Evolutionary conservation across 169 alveolate genomes (phyloP).

Genomic region (Perkinsus olseni): DNA sequence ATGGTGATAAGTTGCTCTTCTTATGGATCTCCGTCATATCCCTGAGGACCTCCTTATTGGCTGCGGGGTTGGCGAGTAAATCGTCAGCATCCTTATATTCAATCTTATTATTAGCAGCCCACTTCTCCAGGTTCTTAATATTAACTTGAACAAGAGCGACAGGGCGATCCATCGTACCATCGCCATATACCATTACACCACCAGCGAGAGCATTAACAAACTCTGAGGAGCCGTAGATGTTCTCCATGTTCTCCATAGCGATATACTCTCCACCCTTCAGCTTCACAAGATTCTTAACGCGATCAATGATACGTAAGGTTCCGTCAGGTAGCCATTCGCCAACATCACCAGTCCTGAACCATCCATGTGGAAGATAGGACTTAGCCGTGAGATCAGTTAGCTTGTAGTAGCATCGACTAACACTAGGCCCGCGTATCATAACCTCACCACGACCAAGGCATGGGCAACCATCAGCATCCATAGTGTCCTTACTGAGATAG

Average conservation of each 20-base stretch:
- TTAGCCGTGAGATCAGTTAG: constrained; percentile 54
- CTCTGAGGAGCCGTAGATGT: not conserved
- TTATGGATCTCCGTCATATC: not conserved
- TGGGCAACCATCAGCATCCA: constrained; percentile 52
- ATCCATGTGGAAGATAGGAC: constrained; percentile 49
- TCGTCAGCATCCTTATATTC: not conserved
- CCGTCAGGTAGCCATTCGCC: constrained; percentile 48
- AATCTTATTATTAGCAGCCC: not conserved
- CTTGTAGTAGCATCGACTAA: constrained; percentile 59
- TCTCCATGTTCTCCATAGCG: constrained; percentile 63
- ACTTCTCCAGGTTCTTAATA: not conserved
- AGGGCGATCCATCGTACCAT: not conserved
- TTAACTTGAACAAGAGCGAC: not conserved
- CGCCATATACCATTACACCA: not conserved
- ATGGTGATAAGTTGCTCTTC: not conserved
- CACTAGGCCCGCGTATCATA: constrained; percentile 56
- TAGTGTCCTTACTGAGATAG: constrained; percentile 8
- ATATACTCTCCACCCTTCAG: constrained; percentile 67
- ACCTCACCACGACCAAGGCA: constrained; percentile 71
- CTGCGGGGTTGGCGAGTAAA: not conserved
- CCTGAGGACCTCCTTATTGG: not conserved
- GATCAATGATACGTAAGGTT: constrained; percentile 56
- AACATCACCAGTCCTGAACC: constrained; percentile 67
- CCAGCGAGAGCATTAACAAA: not conserved
- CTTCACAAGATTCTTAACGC: constrained; percentile 66